phyloP scores from a whole-genome alignment of 345 rosid genomes.

The Moricandia moricandioides region DNA sequence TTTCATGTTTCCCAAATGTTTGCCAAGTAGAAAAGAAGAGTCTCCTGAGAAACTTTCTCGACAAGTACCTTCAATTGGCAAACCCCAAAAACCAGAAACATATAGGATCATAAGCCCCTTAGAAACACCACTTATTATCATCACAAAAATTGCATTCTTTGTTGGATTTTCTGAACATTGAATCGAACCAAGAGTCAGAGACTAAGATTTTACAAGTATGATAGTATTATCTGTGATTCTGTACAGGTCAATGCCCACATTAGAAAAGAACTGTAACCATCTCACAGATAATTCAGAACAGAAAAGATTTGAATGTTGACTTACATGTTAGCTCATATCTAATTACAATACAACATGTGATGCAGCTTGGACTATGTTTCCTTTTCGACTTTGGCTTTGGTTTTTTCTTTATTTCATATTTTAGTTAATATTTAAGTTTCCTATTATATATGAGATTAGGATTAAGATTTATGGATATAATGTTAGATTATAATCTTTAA shows the following conservation, averaged over 20 bases:
- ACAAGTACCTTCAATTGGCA: conserved; percentile 36
- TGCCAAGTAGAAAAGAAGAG: conserved; percentile 33
- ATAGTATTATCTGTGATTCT: neutral
- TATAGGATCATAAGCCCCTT: conserved; percentile 30
- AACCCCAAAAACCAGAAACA: conserved; percentile 37
- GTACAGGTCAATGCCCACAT: neutral
- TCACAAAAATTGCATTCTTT: conserved; percentile 39
- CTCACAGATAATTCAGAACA: too few relatives aligned
- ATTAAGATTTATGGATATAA: too few relatives aligned
- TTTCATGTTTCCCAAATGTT: too few relatives aligned
- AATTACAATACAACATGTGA: neutral
- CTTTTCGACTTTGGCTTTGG: too few relatives aligned
- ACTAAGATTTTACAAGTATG: neutral
- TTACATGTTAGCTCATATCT: neutral
- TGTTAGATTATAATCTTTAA: too few relatives aligned
- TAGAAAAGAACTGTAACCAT: neutral
- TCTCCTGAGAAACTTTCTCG: conserved; percentile 41
- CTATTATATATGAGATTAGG: too few relatives aligned
- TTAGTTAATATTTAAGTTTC: too few relatives aligned
- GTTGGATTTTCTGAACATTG: neutral
- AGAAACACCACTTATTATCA: conserved; percentile 14
- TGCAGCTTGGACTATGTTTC: too few relatives aligned
- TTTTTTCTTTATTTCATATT: too few relatives aligned
- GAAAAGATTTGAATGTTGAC: neutral
- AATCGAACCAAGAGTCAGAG: neutral